These are phyloP conservation scores for Ampelomyces quisqualis DNA, from an alignment of 2,329 filamentous ascomycete species.

Conservation along the genomic window DNA sequence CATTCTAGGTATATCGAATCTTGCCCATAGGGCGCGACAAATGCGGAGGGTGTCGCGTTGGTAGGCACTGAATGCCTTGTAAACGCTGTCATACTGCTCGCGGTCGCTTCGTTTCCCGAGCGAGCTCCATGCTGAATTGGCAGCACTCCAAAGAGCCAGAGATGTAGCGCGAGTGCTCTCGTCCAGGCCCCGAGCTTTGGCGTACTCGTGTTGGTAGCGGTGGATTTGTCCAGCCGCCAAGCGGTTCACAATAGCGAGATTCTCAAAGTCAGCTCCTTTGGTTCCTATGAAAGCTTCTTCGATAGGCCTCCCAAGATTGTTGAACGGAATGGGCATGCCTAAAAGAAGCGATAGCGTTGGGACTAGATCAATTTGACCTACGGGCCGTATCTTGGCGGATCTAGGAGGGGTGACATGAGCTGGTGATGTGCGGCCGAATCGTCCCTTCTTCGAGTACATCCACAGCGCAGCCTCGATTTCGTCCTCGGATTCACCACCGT, in stretches of 20 bases:
- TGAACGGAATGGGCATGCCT: slow-evolving; percentile 91
- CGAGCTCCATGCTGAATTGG: slow-evolving; percentile 56
- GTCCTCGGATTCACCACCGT: slow-evolving; percentile 96
- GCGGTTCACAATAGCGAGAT: slow-evolving; percentile 73
- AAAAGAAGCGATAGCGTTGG: slow-evolving; percentile 86
- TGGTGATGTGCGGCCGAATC: slow-evolving; percentile 75
- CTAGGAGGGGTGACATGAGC: slow-evolving; percentile 59
- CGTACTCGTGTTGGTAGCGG: slow-evolving; percentile 84
- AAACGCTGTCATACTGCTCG: slow-evolving; percentile 47
- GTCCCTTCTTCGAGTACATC: slow-evolving; percentile 91
- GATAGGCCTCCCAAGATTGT: slow-evolving; percentile 89
- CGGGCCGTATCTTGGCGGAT: slow-evolving; percentile 76
- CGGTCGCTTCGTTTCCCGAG: slow-evolving; percentile 42
- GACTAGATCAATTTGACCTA: slow-evolving; percentile 88
- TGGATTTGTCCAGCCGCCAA: slow-evolving; percentile 82
- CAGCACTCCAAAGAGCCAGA: slow-evolving; percentile 60
- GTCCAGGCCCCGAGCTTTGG: slow-evolving; percentile 67
- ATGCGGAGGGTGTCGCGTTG: slow-evolving; percentile 75
- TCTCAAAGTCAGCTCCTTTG: slow-evolving; percentile 70
- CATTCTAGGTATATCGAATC: slow-evolving; percentile 89
- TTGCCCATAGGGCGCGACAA: slow-evolving; percentile 85
- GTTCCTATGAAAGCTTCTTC: slow-evolving; percentile 84
- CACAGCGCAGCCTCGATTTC: slow-evolving; percentile 92
- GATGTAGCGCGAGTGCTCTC: slow-evolving; percentile 60
- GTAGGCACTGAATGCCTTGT: slow-evolving; percentile 67